phyloP scores from a whole-genome alignment of 1,284 basidiomycete species.

The Erythrobasidium hasegawianum region DNA sequence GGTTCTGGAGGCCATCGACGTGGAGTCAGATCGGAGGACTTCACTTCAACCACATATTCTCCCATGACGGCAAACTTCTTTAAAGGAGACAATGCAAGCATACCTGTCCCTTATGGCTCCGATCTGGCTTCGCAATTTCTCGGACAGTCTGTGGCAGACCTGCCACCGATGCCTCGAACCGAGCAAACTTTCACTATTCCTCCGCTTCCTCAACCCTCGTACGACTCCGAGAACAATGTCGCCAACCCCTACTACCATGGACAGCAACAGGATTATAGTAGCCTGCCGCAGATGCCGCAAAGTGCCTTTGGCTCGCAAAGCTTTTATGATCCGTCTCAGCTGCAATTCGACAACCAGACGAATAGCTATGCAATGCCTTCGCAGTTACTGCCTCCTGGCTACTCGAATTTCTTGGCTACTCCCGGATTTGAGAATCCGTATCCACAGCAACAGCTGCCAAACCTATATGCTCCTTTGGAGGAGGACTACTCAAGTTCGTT shows the following conservation, averaged over 20 bases:
- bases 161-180: not conserved
- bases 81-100: not conserved
- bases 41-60: constrained; percentile 14
- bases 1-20: constrained; percentile 3
- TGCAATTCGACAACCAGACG: no score
- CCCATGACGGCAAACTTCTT: constrained; percentile 6
- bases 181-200: not conserved
- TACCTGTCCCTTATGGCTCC: not conserved
- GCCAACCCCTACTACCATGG: no score
- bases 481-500: not conserved
- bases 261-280: no score
- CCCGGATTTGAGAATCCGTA: not conserved
- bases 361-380: no score
- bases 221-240: no score
- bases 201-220: not conserved
- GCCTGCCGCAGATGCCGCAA: no score
- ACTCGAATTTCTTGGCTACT: no score
- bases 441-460: not conserved
- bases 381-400: no score
- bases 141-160: not conserved
- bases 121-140: not conserved
- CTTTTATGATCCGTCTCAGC: no score
- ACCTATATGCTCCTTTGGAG: constrained; percentile 16
- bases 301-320: no score
- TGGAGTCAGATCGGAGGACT: constrained; percentile 22